Conservation (phyloP, 2,329 filamentous ascomycete species). For the Aspergillus uvarum region DNA sequence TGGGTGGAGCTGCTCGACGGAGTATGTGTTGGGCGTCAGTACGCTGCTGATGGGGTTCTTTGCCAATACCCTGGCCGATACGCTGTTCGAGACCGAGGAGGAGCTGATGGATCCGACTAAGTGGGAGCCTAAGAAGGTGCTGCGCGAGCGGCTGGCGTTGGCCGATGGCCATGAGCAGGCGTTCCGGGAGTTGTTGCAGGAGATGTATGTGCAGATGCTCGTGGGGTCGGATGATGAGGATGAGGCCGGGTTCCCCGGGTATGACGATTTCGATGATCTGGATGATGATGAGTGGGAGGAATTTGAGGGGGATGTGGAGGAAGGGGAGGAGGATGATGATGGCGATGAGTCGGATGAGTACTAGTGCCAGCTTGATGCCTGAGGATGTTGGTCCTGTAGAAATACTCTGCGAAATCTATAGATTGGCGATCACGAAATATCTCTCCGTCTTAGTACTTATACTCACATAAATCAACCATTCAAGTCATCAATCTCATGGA, state of each 20-base stretch:
- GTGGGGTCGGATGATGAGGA: conserved; percentile 1
- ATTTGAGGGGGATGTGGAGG: background rate
- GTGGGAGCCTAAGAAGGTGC: conserved; percentile 11
- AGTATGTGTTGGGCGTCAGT: conserved; percentile 16
- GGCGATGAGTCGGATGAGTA: background rate
- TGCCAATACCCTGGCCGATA: conserved; percentile 7
- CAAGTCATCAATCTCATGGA: too few species aligned
- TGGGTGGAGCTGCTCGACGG: conserved; percentile 11
- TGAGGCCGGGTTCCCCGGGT: background rate
- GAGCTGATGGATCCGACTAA: conserved; percentile 2
- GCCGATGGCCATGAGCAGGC: conserved; percentile 13
- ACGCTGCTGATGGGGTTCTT: conserved; percentile 14
- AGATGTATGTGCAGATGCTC: conserved; percentile 15
- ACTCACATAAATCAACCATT: too few species aligned
- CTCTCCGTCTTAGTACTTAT: too few species aligned
- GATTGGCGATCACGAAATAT: too few species aligned
- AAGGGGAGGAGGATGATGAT: background rate
- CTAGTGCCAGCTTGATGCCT: background rate
- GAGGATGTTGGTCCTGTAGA: too few species aligned
- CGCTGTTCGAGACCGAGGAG: conserved; percentile 13
- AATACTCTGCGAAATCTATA: too few species aligned
- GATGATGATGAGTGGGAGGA: background rate
- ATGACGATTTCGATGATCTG: conserved; percentile 6
- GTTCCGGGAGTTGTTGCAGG: conserved; percentile 7
- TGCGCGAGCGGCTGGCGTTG: conserved; percentile 8